phyloP scores from a whole-genome alignment of 495 filamentous ascomycete species.

The Tetracladium marchalianum region DNA sequence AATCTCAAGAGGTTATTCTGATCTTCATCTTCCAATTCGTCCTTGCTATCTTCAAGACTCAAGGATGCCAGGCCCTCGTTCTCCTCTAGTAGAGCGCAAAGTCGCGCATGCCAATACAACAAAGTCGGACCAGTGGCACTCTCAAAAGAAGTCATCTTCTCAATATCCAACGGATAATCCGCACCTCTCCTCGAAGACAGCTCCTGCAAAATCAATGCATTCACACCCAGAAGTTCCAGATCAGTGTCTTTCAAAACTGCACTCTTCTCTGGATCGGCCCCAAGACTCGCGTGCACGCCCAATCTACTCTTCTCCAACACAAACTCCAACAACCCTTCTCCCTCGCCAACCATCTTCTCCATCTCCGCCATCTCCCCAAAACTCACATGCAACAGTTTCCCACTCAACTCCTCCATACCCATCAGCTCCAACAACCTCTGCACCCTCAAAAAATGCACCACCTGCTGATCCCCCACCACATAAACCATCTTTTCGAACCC shows the following conservation, averaged over 20 bases:
- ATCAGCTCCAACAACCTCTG: conserved; percentile 64
- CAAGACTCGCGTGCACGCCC: conserved; percentile 56
- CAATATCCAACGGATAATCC: conserved; percentile 58
- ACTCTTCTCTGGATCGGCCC: conserved; percentile 44
- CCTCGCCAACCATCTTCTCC: conserved; percentile 59
- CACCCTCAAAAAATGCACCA: conserved; percentile 60
- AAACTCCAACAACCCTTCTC: conserved; percentile 51
- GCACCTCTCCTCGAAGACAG: conserved; percentile 61
- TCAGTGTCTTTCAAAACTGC: conserved; percentile 25
- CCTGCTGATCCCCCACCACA: conserved; percentile 60
- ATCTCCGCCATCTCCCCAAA: conserved; percentile 67
- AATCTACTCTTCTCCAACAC: conserved; percentile 39
- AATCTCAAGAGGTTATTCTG: conserved; percentile 48
- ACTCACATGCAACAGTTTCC: conserved; percentile 58
- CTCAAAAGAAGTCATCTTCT: conserved; percentile 60
- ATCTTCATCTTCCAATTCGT: conserved; percentile 45
- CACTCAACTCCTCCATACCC: conserved; percentile 50
- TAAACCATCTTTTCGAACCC: conserved; percentile 72
- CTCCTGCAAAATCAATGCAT: conserved; percentile 64
- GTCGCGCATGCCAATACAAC: conserved; percentile 59
- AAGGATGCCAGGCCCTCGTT: conserved; percentile 32
- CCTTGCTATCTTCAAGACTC: conserved; percentile 41
- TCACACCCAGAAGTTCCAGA: conserved; percentile 49
- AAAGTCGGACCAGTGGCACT: conserved; percentile 63
- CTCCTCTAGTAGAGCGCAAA: conserved; percentile 53